Percentiles rank a stretch among this genome's conserved stretches.
Conservation (phyloP, 176 grass and related monocot genomes). For the Ensete glaucum region DNA sequence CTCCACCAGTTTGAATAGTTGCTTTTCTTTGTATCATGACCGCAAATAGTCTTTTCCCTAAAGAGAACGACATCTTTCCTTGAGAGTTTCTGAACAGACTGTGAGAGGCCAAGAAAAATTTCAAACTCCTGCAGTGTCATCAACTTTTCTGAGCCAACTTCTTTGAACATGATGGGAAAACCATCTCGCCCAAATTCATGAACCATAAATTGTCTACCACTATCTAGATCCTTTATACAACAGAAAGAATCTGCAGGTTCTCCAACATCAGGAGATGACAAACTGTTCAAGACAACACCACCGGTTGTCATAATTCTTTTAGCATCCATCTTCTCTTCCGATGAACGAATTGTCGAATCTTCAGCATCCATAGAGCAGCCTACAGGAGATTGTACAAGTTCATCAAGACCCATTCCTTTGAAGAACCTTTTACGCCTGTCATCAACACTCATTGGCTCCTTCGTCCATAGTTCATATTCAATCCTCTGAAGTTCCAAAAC, state of each 20-base stretch:
- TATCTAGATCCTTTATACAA: conserved; percentile 47
- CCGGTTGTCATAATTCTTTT: conserved; percentile 17
- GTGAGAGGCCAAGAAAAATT: conserved; percentile 42
- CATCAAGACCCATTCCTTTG: conserved; percentile 51
- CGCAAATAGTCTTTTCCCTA: background rate
- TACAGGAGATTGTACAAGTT: conserved; percentile 17
- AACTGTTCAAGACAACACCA: conserved; percentile 14
- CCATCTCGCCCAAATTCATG: conserved; percentile 23
- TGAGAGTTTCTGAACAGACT: conserved; percentile 32
- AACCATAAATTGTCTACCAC: conserved; percentile 35
- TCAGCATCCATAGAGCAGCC: conserved; percentile 18
- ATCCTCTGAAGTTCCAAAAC: conserved; percentile 20
- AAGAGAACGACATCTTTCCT: conserved; percentile 14
- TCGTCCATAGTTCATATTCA: conserved; percentile 42
- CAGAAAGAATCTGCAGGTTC: conserved; percentile 6
- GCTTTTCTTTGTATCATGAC: conserved; percentile 26
- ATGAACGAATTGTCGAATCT: conserved; percentile 21
- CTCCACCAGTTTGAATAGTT: conserved; percentile 45
- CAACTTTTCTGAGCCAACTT: conserved; percentile 57
- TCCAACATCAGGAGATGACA: conserved; percentile 23
- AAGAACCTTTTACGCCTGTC: conserved; percentile 66
- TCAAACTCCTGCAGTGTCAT: conserved; percentile 60
- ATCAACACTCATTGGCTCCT: conserved; percentile 49
- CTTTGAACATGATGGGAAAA: conserved; percentile 40
- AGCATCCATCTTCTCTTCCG: conserved; percentile 20